Base-by-base conservation (phyloP, 192 early-diverging fungal species). In the Coemansia sp. region DNA sequence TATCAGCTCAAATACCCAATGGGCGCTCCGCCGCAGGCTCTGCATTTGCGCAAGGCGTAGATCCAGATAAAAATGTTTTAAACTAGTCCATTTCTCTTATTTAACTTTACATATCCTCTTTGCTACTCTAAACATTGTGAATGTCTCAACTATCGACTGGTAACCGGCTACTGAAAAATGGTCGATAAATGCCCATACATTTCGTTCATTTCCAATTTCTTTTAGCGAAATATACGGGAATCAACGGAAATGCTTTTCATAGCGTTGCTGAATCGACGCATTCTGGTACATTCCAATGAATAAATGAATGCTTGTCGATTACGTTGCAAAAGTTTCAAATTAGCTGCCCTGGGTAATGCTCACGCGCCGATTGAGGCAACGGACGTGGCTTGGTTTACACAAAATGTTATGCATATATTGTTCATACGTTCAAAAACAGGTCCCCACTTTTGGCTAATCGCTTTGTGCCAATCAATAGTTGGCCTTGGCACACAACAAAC, bases 1-100 rank as follows among this genome's bases (percentile, higher is more conserved):
- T 51, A 31, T 38, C 68, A 60, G 54, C 50, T 56, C 48, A 74
- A 67, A 57, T 65, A 70, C 43, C 57, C 62, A 16, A 27, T 53
- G 14, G 63, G 63, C 53, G 55, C 11, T 6, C 55, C 55, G 35
- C 5, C 41, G 47, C 53, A 35, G 7, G 54, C 63, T 0, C 27
- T 57, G 9, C 3, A 38, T 22, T 2, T 26, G 55, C 56, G 45
- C 55, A 65, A 50, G 17, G 38, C 14, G n/a, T 65, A 52, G 22
- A 10, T 29, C 52, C 22, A 53, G 25, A 3, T 23, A 6, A 23
- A 23, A 6, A 14, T 47, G 41, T 45, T 48, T 43, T 49, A 16
- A 45, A 14, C 41, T 45, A 45, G 41, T 45, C 9, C 41, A 45
- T 45, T 12, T 45, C 41, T 45, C 41, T 45, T 45, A 45, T 45